Percentiles rank a stretch among this genome's conserved stretches.
These are phyloP conservation scores for Handroanthus guayacan DNA, from an alignment of 257 asterid genomes.

Conservation along the genomic window DNA sequence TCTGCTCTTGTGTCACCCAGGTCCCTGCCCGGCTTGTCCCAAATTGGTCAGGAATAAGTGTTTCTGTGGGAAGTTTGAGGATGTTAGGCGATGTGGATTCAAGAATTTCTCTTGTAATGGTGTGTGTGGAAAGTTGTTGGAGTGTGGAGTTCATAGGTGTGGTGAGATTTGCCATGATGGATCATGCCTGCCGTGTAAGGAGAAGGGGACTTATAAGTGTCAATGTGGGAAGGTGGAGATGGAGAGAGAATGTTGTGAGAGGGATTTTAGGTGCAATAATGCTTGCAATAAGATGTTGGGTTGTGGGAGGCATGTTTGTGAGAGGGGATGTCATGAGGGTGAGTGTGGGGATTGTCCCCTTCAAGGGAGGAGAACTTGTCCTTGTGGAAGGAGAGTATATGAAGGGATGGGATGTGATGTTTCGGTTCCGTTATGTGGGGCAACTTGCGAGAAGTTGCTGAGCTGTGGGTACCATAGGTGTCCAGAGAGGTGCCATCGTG, in stretches of 20 bases:
- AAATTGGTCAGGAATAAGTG: slow-evolving; percentile 71
- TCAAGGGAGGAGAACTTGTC: slow-evolving; percentile 91
- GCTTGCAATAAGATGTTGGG: slow-evolving; percentile 68
- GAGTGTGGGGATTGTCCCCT: slow-evolving; percentile 82
- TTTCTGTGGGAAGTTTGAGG: slow-evolving; percentile 78
- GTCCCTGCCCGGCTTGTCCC: slow-evolving; percentile 95
- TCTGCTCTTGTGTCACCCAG: slow-evolving; percentile 85
- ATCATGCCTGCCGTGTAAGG: slow-evolving; percentile 68
- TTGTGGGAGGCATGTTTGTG: slow-evolving; percentile 84
- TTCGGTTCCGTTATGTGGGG: slow-evolving; percentile 73
- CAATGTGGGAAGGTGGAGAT: slow-evolving; percentile 72
- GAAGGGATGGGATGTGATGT: slow-evolving; percentile 92
- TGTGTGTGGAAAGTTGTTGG: slow-evolving; percentile 58
- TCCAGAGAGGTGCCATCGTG: slow-evolving; percentile 94
- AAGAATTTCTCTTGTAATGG: slow-evolving; percentile 76
- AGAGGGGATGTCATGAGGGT: slow-evolving; percentile 84
- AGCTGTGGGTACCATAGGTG: slow-evolving; percentile 84
- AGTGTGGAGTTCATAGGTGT: slow-evolving; percentile 76
- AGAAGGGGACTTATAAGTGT: slow-evolving; percentile 63
- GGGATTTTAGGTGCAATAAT: slow-evolving; percentile 72
- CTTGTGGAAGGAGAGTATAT: slow-evolving; percentile 81
- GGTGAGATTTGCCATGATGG: slow-evolving; percentile 80
- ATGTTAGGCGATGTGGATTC: slow-evolving; percentile 86
- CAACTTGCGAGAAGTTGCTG: slow-evolving; percentile 77
- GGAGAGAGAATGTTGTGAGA: slow-evolving; percentile 78